Conservation (phyloP, 257 asterid species). For the Scutellaria minor region DNA sequence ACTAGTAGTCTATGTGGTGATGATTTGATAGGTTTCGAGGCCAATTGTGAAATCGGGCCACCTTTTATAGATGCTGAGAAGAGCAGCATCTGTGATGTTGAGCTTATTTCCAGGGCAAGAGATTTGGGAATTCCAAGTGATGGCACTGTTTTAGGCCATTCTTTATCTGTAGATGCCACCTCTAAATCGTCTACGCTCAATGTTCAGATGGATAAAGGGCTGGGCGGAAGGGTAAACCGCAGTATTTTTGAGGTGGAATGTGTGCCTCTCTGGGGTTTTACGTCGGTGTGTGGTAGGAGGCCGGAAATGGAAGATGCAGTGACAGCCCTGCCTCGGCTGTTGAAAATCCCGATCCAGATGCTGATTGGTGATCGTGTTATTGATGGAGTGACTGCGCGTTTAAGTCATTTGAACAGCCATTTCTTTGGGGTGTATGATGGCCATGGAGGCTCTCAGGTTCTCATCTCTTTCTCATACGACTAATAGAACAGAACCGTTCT, state of each 20-base stretch:
- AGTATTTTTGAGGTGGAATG: slow-evolving; percentile 87
- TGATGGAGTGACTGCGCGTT: slow-evolving; percentile 52
- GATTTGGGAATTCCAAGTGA: background rate
- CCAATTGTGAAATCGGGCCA: slow-evolving; percentile 46
- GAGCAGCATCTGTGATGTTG: slow-evolving; percentile 40
- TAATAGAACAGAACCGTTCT: no score
- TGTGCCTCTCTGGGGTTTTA: slow-evolving; percentile 86
- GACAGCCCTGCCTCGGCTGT: slow-evolving; percentile 68
- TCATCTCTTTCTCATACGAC: background rate
- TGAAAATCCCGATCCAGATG: slow-evolving; percentile 69
- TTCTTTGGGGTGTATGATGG: slow-evolving; percentile 98
- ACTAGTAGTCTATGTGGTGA: slow-evolving; percentile 86
- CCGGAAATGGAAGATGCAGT: slow-evolving; percentile 97
- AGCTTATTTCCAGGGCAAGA: slow-evolving; percentile 44
- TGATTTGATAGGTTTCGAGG: slow-evolving; percentile 62
- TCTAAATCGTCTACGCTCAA: slow-evolving; percentile 43
- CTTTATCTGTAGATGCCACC: slow-evolving; percentile 41
- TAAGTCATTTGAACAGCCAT: slow-evolving; percentile 82
- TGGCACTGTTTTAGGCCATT: slow-evolving; percentile 37
- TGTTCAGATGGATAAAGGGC: slow-evolving; percentile 44
- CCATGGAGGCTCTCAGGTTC: slow-evolving; percentile 96
- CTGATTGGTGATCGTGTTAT: slow-evolving; percentile 57
- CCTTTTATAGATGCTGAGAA: slow-evolving; percentile 48
- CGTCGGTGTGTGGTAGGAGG: slow-evolving; percentile 84
- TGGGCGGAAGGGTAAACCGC: slow-evolving; percentile 44